Evolutionary conservation across 83 land plant genomes (phyloP), one percentile per base, ranked within the genome.

Genomic region (Diphasiastrum complanatum): DNA sequence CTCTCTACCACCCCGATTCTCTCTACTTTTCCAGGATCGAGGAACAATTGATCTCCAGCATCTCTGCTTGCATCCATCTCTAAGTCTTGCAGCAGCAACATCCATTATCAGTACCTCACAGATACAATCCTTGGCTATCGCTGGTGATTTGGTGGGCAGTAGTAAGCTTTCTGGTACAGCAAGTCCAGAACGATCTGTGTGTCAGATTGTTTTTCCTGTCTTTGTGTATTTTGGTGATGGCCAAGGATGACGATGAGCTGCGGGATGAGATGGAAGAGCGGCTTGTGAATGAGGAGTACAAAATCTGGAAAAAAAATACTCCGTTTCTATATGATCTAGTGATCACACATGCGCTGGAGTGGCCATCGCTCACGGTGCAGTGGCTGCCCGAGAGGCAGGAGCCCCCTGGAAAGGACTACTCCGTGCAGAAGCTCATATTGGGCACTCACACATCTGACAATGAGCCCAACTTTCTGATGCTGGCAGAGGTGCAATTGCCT

Each of bases 271-370:
- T 81, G 46, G 95, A 88, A 71, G 95, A 91, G 77, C 72, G 95
- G 30, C 65, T 91, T 63, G 78, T 91, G 19, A 91, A 91, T 80
- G 97, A 91, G 72, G 97, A 91, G 77, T 91, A 91, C 83, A 87
- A 89, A 64, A 85, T 91, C 31, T 91, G 97, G 97, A 91, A 91
- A 77, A 91, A 91, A 78, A 91, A 87, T 75, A 91, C 97, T 2
- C 97, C 97, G 0, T 91, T 91, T 41, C 71, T 91, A 3, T 91
- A 91, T 82, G 97, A 91, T 71, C 65, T 91, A 25, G 87, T 91
- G 20, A 83, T 87, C 63, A 91, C 97, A 16, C 97, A 91, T 47
- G 95, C 97, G 51, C 74, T 91, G 26, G 97, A 91, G 41, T 91
- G 97, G 97, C 97, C 97, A 0, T 84, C 90, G 3, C 81, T 91